Base-by-base conservation (phyloP, 805 yeast genomes). In the Metschnikowia proteae region DNA sequence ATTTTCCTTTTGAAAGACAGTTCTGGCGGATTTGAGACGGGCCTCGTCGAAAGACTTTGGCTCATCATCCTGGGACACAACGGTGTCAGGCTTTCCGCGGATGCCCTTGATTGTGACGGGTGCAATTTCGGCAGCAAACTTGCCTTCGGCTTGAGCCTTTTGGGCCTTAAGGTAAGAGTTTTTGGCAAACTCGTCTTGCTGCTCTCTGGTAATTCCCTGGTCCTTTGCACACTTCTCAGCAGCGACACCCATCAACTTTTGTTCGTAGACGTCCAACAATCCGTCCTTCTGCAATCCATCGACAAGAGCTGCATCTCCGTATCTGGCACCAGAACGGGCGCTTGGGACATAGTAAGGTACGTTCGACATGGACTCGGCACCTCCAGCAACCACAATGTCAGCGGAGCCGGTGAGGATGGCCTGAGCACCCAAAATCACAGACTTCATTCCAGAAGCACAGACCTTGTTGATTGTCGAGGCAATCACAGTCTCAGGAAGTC, bases 351-450 rank as follows among this genome's bases (percentile, higher is more conserved):
- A 92, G 78, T 91, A 92, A 47, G 99, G 99, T 32, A 91, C 81
- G 66, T 94, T 92, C 51, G 96, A 77, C 99, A 94, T 92, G 50
- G 96, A 86, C 74, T 94, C 99, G 59, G 96, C 94, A 65, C 99
- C 99, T 59, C 98, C 99, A 31, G 94, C 95, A 57, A 94, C 86
- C 40, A 94, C 94, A 51, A 94, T 84, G 63, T 91, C 97, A 48
- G 96, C 96, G 55, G 79, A 76, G 47, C 98, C 97, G 56, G 94
- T 80, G 64, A 86, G 69, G 60, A 92, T 91, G 46, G 91, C 75
- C 74, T 91, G 98, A 36, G 97, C 90, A 54, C 88, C 99, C 51
- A 87, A 70, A 60, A 91, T 89, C 61, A 90, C 82, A 38, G 97
- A 81, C 74, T 94, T 92, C 82, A 91, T 73, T 59, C 97, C 98